These are phyloP conservation scores for Chenopodium suecicum DNA, from an alignment of 148 eudicot genomes.

Conservation along the genomic window DNA sequence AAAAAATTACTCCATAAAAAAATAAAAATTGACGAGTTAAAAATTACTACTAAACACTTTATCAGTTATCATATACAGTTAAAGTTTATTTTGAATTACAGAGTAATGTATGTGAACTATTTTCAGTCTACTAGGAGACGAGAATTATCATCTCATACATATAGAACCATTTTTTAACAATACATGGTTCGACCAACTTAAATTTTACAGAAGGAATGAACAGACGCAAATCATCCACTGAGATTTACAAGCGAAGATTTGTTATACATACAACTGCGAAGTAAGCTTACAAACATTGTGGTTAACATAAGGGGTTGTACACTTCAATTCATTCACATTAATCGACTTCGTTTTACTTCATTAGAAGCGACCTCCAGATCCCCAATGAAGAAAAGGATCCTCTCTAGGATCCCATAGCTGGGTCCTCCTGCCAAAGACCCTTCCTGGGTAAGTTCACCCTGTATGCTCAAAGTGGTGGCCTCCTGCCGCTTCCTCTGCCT, in stretches of 20 bases:
- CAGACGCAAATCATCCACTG: slow-evolving; percentile 5
- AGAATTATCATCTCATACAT: too few species aligned
- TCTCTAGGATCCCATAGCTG: slow-evolving; percentile 53
- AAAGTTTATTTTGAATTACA: too few species aligned
- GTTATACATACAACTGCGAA: slow-evolving; percentile 5
- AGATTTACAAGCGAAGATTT: slow-evolving; percentile 18
- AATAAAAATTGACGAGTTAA: too few species aligned
- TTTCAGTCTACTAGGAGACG: too few species aligned
- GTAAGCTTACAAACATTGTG: background rate
- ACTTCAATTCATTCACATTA: slow-evolving; percentile 21
- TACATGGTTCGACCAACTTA: background rate
- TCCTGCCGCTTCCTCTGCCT: slow-evolving; percentile 22
- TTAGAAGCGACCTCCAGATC: slow-evolving; percentile 71
- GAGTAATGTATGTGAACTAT: too few species aligned
- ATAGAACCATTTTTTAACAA: too few species aligned
- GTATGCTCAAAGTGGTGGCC: slow-evolving; percentile 13
- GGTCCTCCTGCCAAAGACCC: slow-evolving; percentile 24
- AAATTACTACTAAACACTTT: too few species aligned
- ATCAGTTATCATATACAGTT: too few species aligned
- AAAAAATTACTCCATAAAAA: too few species aligned
- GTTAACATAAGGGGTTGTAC: background rate
- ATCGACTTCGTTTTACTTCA: slow-evolving; percentile 58
- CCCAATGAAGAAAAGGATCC: slow-evolving; percentile 78
- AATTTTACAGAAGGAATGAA: slow-evolving; percentile 18
- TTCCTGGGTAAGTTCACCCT: slow-evolving; percentile 17